Evolutionary conservation across 768 basidiomycete species (phyloP).

Genomic region (Kwoniella heveanensis): DNA sequence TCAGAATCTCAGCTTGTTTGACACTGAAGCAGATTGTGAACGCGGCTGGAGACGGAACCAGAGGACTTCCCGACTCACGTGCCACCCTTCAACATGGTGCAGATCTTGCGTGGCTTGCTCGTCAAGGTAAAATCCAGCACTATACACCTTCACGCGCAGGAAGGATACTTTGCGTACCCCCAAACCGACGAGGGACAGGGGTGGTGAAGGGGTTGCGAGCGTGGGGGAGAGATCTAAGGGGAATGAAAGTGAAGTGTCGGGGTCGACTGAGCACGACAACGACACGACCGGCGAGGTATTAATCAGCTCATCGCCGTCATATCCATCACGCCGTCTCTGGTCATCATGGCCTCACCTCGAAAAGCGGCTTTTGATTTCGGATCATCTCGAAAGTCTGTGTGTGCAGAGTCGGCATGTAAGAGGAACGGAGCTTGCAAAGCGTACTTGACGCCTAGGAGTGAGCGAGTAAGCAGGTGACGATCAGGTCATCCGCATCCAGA

Average conservation of each 20-base stretch:
- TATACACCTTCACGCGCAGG: constrained; percentile 83
- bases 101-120: constrained; percentile 55
- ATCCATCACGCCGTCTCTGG: no score
- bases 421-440: neutral
- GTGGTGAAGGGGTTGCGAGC: constrained; percentile 54
- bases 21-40: no score
- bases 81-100: constrained; percentile 44
- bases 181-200: constrained; percentile 73
- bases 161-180: constrained; percentile 90
- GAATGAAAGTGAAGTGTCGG: constrained; percentile 55
- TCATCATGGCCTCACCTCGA: neutral
- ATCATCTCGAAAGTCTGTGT: constrained; percentile 18
- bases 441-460: neutral
- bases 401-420: constrained; percentile 15
- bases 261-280: no score
- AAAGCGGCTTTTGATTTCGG: constrained; percentile 16
- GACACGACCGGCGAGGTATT: no score
- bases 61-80: no score
- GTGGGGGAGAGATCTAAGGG: constrained; percentile 35
- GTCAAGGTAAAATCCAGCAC: constrained; percentile 86
- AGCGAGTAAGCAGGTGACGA: no score
- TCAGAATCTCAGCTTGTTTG: no score
- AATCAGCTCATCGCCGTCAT: no score
- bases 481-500: no score
- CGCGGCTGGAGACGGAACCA: no score